phyloP scores from a whole-genome alignment of 2,329 filamentous ascomycete species.

The Hirsutella rhossiliensis region DNA sequence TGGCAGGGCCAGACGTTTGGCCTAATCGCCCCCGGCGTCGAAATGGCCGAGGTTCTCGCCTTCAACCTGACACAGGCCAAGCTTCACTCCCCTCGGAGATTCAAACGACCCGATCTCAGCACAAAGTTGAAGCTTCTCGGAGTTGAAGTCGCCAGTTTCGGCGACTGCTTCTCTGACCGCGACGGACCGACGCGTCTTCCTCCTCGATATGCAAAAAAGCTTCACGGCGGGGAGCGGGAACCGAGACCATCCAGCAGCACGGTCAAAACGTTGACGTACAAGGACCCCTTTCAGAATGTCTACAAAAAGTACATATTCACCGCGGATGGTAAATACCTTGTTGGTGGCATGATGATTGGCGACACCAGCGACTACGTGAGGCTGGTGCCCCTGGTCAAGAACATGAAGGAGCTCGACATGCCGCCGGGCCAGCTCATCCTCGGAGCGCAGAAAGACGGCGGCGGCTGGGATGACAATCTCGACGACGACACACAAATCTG shows the following conservation, averaged over 20 bases:
- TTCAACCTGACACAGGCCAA: conserved; percentile 84
- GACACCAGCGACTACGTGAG: conserved; percentile 87
- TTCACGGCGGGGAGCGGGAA: neutral
- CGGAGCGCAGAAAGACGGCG: conserved; percentile 59
- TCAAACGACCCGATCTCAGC: conserved; percentile 77
- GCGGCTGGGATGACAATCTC: conserved; percentile 65
- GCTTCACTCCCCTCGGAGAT: conserved; percentile 53
- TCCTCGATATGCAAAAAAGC: conserved; percentile 31
- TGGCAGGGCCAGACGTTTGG: conserved; percentile 83
- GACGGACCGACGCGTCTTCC: conserved; percentile 72
- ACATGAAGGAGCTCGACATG: conserved; percentile 65
- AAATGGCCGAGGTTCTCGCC: conserved; percentile 84
- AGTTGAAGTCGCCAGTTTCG: conserved; percentile 85
- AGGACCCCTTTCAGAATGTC: conserved; percentile 74
- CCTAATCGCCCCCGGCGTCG: conserved; percentile 77
- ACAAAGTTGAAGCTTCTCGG: conserved; percentile 85
- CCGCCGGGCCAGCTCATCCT: conserved; percentile 76
- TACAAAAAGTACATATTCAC: conserved; percentile 96
- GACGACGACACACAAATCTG: conserved; percentile 82
- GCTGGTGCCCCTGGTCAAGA: conserved; percentile 76
- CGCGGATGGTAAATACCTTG: conserved; percentile 74
- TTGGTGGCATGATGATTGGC: conserved; percentile 97
- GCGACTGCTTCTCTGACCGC: conserved; percentile 83
- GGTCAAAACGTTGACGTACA: conserved; percentile 79
- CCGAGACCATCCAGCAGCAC: neutral